These are phyloP conservation scores for Fusarium sublunatum DNA, from an alignment of 2,329 filamentous ascomycete genomes.

Conservation along the genomic window DNA sequence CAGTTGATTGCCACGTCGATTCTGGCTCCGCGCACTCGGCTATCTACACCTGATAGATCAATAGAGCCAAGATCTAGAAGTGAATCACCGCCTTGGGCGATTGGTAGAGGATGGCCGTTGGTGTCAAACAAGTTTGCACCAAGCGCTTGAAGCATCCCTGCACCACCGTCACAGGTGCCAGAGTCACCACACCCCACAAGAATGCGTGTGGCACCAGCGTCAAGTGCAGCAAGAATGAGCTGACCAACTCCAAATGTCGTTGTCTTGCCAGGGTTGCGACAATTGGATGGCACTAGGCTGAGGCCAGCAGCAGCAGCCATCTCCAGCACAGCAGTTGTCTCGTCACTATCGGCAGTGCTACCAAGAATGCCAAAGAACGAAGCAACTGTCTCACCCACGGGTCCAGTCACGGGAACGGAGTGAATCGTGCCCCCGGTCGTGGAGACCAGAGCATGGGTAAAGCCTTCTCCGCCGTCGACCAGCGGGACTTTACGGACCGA, in stretches of 20 bases:
- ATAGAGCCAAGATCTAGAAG: slow-evolving; percentile 53
- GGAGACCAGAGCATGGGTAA: slow-evolving; percentile 58
- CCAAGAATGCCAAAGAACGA: slow-evolving; percentile 61
- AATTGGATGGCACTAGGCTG: slow-evolving; percentile 58
- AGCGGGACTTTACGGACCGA: slow-evolving; percentile 60
- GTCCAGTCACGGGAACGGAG: slow-evolving; percentile 55
- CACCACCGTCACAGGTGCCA: slow-evolving; percentile 64
- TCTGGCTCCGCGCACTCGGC: slow-evolving; percentile 35
- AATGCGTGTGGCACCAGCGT: slow-evolving; percentile 58
- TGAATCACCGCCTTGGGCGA: slow-evolving; percentile 55
- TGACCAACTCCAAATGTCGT: slow-evolving; percentile 65
- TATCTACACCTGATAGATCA: slow-evolving; percentile 54
- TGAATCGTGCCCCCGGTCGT: slow-evolving; percentile 56
- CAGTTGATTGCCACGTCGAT: slow-evolving; percentile 65
- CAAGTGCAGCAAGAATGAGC: slow-evolving; percentile 58
- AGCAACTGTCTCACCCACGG: slow-evolving; percentile 54
- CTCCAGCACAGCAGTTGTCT: slow-evolving; percentile 60
- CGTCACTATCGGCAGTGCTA: slow-evolving; percentile 20
- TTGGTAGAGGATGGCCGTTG: slow-evolving; percentile 52
- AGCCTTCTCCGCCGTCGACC: slow-evolving; percentile 65
- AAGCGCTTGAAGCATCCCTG: slow-evolving; percentile 65
- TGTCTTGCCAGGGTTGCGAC: slow-evolving; percentile 59
- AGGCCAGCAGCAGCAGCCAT: slow-evolving; percentile 66
- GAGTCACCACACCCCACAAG: slow-evolving; percentile 66
- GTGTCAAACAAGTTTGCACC: slow-evolving; percentile 57